phyloP scores from a whole-genome alignment of 108 stramenopile species.

The Conticribra weissflogii region DNA sequence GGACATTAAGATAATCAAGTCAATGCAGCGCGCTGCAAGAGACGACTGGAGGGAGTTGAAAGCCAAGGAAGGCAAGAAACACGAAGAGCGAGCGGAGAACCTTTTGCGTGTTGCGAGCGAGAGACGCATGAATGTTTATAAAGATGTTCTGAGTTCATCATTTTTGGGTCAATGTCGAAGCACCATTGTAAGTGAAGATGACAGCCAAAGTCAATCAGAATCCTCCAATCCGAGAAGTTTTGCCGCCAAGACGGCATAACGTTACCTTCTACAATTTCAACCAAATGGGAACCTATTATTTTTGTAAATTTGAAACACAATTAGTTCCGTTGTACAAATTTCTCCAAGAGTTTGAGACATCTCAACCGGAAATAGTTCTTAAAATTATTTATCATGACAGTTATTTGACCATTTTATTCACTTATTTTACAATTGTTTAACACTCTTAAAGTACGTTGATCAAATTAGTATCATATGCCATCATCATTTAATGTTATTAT shows the following conservation, averaged over 20 bases:
- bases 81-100: slow-evolving; percentile 22
- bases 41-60: slow-evolving; percentile 51
- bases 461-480: too few species aligned
- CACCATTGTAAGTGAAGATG: not conserved
- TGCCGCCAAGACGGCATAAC: slow-evolving; percentile 14
- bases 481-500: too few species aligned
- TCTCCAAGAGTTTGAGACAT: too few species aligned
- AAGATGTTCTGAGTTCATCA: slow-evolving; percentile 9
- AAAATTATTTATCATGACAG: too few species aligned
- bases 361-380: too few species aligned
- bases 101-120: slow-evolving; percentile 24
- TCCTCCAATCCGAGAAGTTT: slow-evolving; percentile 23
- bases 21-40: slow-evolving; percentile 47
- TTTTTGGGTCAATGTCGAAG: not conserved
- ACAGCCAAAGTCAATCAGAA: too few species aligned
- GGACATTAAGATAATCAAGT: slow-evolving; percentile 44
- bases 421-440: too few species aligned
- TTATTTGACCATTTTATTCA: too few species aligned
- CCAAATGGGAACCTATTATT: too few species aligned
- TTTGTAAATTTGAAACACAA: too few species aligned
- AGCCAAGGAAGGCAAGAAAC: slow-evolving; percentile 20
- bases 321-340: too few species aligned
- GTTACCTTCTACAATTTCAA: not conserved
- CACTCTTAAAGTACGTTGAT: too few species aligned
- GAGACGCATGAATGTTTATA: slow-evolving; percentile 11